phyloP scores from a whole-genome alignment of 2,329 filamentous ascomycete species.

The Aureobasidium subglaciale region DNA sequence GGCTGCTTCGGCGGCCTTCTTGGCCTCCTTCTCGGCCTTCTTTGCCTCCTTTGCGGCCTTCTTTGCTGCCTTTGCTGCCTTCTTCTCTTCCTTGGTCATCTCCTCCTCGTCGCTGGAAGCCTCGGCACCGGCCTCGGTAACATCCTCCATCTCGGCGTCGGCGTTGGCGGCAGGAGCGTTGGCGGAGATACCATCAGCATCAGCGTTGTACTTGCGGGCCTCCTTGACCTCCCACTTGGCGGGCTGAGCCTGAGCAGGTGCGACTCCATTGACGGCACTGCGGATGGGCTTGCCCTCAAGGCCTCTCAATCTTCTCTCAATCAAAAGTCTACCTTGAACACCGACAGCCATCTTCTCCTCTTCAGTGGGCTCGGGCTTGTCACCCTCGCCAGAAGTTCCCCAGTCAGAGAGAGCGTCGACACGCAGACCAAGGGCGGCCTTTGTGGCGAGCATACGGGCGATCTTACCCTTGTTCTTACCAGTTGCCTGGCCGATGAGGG shows the following conservation, averaged over 20 bases:
- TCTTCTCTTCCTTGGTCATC: slow-evolving; percentile 17
- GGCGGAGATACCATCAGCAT: slow-evolving; percentile 76
- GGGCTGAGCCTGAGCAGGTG: slow-evolving; percentile 57
- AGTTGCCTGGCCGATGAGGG: slow-evolving; percentile 90
- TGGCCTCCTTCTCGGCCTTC: slow-evolving; percentile 18
- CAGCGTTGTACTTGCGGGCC: slow-evolving; percentile 85
- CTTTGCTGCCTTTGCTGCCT: slow-evolving; percentile 19
- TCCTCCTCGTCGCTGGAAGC: slow-evolving; percentile 15
- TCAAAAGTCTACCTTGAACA: slow-evolving; percentile 60
- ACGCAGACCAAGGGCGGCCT: slow-evolving; percentile 86
- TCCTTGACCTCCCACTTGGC: slow-evolving; percentile 90
- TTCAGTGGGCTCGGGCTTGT: slow-evolving; percentile 60
- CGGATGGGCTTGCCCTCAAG: slow-evolving; percentile 88
- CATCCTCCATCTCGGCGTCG: slow-evolving; percentile 36
- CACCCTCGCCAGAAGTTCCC: slow-evolving; percentile 59
- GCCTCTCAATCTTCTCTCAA: slow-evolving; percentile 67
- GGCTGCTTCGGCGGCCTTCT: slow-evolving; percentile 18
- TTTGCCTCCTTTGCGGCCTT: slow-evolving; percentile 17
- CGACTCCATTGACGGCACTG: slow-evolving; percentile 66
- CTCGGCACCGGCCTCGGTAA: slow-evolving; percentile 12
- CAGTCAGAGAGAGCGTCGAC: slow-evolving; percentile 83
- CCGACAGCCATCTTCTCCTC: slow-evolving; percentile 83
- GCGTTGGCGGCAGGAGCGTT: slow-evolving; percentile 55
- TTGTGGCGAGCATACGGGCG: slow-evolving; percentile 88
- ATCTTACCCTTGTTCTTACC: slow-evolving; percentile 99